Evolutionary conservation across 1,284 basidiomycete species (phyloP).

Genomic region (Erythrobasidium hasegawianum): DNA sequence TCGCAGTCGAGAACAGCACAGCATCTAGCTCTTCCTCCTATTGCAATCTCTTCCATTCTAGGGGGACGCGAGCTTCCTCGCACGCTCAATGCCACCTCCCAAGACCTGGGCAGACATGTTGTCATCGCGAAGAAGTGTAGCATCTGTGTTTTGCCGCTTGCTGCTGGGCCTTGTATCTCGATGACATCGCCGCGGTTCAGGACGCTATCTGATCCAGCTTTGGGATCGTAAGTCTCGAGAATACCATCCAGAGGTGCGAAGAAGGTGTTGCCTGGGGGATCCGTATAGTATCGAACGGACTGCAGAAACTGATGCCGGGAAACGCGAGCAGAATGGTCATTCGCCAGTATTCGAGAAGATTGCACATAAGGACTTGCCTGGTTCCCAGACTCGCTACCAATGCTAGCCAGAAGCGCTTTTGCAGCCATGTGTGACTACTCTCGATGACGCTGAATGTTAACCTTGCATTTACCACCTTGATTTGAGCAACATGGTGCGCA

Average conservation of each 20-base stretch:
- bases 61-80: conserved; percentile 21
- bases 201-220: conserved; percentile 32
- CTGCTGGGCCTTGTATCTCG: conserved; percentile 68
- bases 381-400: conserved; percentile 2
- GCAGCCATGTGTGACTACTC: conserved; percentile 9
- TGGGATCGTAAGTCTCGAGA: conserved; percentile 28
- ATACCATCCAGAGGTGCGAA: conserved; percentile 37
- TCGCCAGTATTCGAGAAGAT: neutral
- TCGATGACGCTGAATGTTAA: neutral
- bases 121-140: conserved; percentile 62
- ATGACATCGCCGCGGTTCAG: conserved; percentile 60
- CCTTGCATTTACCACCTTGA: neutral
- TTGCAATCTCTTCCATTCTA: conserved; percentile 24
- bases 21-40: conserved; percentile 61
- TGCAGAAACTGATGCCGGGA: conserved; percentile 24
- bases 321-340: neutral
- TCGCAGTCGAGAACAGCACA: conserved; percentile 68
- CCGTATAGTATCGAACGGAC: conserved; percentile 31
- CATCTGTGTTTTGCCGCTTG: conserved; percentile 69
- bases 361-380: neutral
- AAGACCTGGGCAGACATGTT: conserved; percentile 57
- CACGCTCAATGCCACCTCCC: conserved; percentile 30
- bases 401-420: conserved; percentile 6
- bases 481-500: neutral
- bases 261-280: conserved; percentile 28